Conservation (phyloP, 2,329 filamentous ascomycete genomes). For the Albophoma yamanashiensis region DNA sequence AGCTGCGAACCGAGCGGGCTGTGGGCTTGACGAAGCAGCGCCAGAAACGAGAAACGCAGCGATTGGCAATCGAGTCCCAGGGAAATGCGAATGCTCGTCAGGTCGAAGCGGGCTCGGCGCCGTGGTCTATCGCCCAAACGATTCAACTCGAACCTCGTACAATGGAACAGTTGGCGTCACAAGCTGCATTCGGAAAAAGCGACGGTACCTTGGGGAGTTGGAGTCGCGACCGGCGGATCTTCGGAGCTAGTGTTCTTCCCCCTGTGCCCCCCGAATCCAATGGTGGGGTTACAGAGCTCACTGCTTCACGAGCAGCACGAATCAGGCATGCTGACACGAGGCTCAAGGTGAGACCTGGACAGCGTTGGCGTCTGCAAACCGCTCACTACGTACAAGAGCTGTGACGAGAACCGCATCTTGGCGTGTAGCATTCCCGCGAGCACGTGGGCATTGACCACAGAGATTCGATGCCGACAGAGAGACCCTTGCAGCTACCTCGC, state of each 20-base stretch:
- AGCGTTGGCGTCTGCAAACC: neutral
- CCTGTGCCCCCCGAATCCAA: neutral
- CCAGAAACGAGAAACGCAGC: neutral
- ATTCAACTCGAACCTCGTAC: neutral
- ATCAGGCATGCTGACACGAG: neutral
- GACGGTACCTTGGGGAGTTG: conserved; percentile 1
- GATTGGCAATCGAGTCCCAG: neutral
- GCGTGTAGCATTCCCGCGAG: neutral
- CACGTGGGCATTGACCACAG: neutral
- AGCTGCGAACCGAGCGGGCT: neutral
- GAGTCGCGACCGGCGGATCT: conserved; percentile 14
- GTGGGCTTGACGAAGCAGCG: neutral
- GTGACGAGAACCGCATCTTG: neutral
- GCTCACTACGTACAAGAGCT: neutral
- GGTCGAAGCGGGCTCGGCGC: neutral
- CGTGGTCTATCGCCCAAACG: neutral
- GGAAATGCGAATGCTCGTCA: neutral
- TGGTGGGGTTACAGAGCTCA: neutral
- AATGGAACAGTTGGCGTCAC: neutral
- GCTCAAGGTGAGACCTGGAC: neutral
- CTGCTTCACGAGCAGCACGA: neutral
- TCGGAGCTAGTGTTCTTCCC: conserved; percentile 12
- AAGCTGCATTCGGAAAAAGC: neutral
- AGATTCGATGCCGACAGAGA: neutral
- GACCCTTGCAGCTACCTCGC: neutral